Evolutionary conservation across 768 basidiomycete species (phyloP).

Genomic region (Ephemerocybe angulata): DNA sequence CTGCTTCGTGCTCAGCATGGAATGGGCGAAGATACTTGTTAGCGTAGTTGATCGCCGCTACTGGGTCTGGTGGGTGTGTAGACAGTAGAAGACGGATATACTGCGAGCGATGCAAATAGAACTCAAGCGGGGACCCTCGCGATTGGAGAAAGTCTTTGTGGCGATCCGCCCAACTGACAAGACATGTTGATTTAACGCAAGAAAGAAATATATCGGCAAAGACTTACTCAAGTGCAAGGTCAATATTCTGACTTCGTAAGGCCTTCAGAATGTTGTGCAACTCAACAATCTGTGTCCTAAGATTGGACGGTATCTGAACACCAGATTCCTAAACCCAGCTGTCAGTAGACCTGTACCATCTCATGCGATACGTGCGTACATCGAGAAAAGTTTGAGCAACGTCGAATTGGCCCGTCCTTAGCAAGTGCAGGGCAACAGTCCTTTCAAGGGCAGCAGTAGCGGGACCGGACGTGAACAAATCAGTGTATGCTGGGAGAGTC

Average conservation of each 20-base stretch:
- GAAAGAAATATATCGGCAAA: not conserved
- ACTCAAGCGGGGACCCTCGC: conserved; percentile 81
- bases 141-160: conserved; percentile 63
- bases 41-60: conserved; percentile 72
- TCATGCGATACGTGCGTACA: conserved; percentile 36
- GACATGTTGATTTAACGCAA: conserved; percentile 1
- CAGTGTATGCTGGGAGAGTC: conserved; percentile 60
- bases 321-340: conserved; percentile 58
- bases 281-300: conserved; percentile 58
- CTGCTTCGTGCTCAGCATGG: conserved; percentile 54
- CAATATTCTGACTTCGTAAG: conserved; percentile 61
- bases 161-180: conserved; percentile 70
- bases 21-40: conserved; percentile 61
- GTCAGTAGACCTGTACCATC: not conserved
- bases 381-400: conserved; percentile 72
- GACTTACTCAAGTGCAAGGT: conserved; percentile 70
- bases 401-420: conserved; percentile 78
- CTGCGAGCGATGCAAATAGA: conserved; percentile 86
- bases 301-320: conserved; percentile 48
- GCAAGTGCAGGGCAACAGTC: conserved; percentile 70
- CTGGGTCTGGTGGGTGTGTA: conserved; percentile 52
- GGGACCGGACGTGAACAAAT: conserved; percentile 60
- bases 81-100: conserved; percentile 76
- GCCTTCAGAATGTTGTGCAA: conserved; percentile 70
- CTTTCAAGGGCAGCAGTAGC: conserved; percentile 62